Evolutionary conservation across 257 asterid genomes (phyloP).

Genomic region (Datura wrightii): DNA sequence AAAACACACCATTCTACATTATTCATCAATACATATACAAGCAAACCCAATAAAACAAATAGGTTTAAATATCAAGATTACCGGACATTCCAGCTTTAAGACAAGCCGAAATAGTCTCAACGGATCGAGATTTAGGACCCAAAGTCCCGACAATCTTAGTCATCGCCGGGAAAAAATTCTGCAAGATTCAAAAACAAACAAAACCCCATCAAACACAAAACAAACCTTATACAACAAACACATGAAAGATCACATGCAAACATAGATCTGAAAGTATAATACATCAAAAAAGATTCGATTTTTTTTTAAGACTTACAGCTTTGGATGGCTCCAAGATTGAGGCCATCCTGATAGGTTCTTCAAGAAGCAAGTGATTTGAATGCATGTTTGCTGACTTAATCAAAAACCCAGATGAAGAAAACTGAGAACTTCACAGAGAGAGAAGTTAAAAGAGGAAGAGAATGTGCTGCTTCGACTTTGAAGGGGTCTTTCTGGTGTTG

Average conservation of each 20-base stretch:
- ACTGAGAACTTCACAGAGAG: neutral
- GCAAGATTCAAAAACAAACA: slow-evolving; percentile 31
- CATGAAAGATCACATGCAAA: slow-evolving; percentile 25
- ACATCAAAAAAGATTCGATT: neutral
- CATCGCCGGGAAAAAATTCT: slow-evolving; percentile 88
- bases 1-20: neutral
- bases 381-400: slow-evolving; percentile 53
- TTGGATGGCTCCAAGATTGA: slow-evolving; percentile 92
- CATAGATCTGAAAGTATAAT: neutral
- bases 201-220: slow-evolving; percentile 29
- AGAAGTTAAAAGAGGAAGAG: neutral
- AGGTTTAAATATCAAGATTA: slow-evolving; percentile 37
- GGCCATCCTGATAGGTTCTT: slow-evolving; percentile 95
- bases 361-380: slow-evolving; percentile 78
- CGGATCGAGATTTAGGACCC: slow-evolving; percentile 80
- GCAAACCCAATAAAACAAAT: neutral
- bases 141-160: slow-evolving; percentile 92
- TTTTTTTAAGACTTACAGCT: slow-evolving; percentile 48
- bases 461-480: neutral
- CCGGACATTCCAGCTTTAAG: slow-evolving; percentile 96
- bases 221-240: neutral
- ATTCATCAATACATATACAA: neutral
- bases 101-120: slow-evolving; percentile 77
- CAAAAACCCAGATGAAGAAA: neutral
- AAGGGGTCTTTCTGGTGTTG: neutral